A percentile compares a stretch with the other conserved stretches of the same genome.
Evolutionary conservation across 2,329 filamentous ascomycete species (phyloP).

Genomic region (Emergomyces orientalis): DNA sequence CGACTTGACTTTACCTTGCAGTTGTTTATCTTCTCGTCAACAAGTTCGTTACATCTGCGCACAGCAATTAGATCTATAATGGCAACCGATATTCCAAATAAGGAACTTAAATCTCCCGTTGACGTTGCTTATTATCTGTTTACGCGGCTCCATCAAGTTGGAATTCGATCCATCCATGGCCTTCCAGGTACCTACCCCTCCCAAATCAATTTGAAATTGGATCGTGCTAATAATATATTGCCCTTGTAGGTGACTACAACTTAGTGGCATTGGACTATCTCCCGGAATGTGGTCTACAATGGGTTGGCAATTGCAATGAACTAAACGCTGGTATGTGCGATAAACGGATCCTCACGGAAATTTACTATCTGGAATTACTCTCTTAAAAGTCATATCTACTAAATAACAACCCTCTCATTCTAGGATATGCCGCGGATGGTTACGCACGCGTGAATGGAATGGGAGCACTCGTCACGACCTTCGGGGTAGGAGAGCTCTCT

Average conservation of each 20-base stretch:
- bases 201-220: constrained; percentile 7
- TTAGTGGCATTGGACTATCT: constrained; percentile 60
- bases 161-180: constrained; percentile 43
- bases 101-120: constrained; percentile 37
- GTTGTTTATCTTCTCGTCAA: not conserved
- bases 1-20: not conserved
- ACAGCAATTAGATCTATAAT: constrained; percentile 17
- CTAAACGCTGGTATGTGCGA: constrained; percentile 55
- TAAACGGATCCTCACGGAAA: constrained; percentile 1
- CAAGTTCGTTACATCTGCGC: not conserved
- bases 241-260: constrained; percentile 52
- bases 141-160: constrained; percentile 40
- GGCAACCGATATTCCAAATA: constrained; percentile 35
- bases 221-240: not conserved
- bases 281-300: constrained; percentile 48
- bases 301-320: constrained; percentile 61
- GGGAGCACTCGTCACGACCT: constrained; percentile 60
- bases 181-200: constrained; percentile 37
- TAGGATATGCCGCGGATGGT: constrained; percentile 65
- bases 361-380: not conserved
- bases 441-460: constrained; percentile 64
- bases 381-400: not conserved
- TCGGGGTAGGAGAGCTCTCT: constrained; percentile 60
- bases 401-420: not conserved
- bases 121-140: constrained; percentile 44